Conservation (phyloP, 495 filamentous ascomycete genomes). For the Penicillium desertorum region DNA sequence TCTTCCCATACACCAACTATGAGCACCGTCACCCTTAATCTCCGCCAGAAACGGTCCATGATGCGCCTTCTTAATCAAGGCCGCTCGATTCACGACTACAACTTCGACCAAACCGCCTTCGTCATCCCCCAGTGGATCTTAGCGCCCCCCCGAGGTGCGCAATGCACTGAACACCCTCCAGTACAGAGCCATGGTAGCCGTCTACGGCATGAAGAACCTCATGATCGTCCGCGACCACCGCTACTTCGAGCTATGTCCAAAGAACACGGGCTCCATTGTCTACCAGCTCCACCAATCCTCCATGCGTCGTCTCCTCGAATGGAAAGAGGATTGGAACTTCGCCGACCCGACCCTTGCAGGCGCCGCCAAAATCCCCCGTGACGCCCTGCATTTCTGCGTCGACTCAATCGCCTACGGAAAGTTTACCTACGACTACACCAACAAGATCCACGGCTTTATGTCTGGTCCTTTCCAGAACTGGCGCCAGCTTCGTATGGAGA, state of each 20-base stretch:
- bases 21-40: conserved; percentile 1
- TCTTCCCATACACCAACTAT: not conserved
- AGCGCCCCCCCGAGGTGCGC: conserved; percentile 5
- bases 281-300: conserved; percentile 17
- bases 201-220: conserved; percentile 15
- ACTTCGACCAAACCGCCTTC: conserved; percentile 1
- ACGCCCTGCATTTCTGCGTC: conserved; percentile 14
- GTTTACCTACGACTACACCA: conserved; percentile 11
- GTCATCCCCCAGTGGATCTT: conserved; percentile 9
- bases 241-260: conserved; percentile 23
- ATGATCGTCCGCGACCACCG: conserved; percentile 9
- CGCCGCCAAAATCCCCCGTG: conserved; percentile 22
- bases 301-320: conserved; percentile 24
- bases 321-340: conserved; percentile 18
- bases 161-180: conserved; percentile 1
- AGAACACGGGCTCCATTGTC: not conserved
- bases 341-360: conserved; percentile 20
- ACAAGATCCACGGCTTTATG: conserved; percentile 12
- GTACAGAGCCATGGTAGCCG: conserved; percentile 7
- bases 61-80: not conserved
- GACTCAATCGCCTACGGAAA: conserved; percentile 18
- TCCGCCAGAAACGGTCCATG: not conserved
- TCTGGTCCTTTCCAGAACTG: conserved; percentile 11
- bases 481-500: not conserved
- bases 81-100: conserved; percentile 19